Evolutionary conservation across 2,329 filamentous ascomycete species (phyloP), one percentile per base, ranked within the genome.

Genomic region (Xylariomycetidae sp.): DNA sequence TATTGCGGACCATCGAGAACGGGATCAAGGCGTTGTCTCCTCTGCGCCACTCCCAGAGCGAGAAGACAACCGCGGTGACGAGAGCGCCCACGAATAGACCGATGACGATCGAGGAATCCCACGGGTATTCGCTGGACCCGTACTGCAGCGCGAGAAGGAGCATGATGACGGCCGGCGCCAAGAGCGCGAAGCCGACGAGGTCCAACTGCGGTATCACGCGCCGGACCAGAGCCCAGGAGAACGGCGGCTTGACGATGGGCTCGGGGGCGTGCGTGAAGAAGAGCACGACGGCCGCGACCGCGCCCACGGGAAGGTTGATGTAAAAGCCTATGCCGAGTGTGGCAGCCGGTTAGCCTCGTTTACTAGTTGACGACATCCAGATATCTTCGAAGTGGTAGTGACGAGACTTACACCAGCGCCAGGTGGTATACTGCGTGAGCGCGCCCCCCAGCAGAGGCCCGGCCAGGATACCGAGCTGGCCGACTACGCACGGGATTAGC

Each of bases 11-110:
- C 19, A 76, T 54, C 0, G 63, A 61, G 2, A 62, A 55, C 0
- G 67, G 63, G 3, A 76, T 56, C 61, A 75, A 73, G 20, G 71
- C 70, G 2, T 60, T 52, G 15, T 68, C 65, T 4, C 67, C 68
- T 37, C 51, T 48, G 12, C 51, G 52, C 38, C 49, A 49, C 32
- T 73, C 63, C 64, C 67, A 71, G 6, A 49, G 27, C 4, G 59
- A 10, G 43, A 65, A 70, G 6, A 59, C 19, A 2, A 57, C 25
- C 4, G 57, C 43, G 0, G 54, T 49, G 2, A 45, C 55, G 2
- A 40, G 57, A 2, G 59, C 39, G 9, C 64, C 64, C 27, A 53
- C 48, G 32, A 69, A 62, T 8, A 67, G 47, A 4, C 65, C 63
- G 22, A 68, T 59, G 4, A 67, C 53, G 0, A 46, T 46, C 1